These are phyloP conservation scores for Pyrenochaeta sp. DNA, from an alignment of 2,329 filamentous ascomycete species.

Conservation along the genomic window DNA sequence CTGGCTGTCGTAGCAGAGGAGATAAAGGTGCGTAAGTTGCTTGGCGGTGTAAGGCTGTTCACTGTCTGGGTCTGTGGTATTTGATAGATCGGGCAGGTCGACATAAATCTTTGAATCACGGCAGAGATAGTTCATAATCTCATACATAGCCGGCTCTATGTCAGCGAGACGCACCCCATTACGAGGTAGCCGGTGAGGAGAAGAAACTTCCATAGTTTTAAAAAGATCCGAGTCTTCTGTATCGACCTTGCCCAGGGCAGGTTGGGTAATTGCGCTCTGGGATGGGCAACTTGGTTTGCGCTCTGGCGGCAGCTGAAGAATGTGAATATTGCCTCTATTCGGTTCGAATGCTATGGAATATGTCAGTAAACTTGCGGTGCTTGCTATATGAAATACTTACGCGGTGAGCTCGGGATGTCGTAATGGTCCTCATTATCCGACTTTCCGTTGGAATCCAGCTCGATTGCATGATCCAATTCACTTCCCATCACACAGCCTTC, in stretches of 20 bases:
- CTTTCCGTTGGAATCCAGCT: not conserved
- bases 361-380: not conserved
- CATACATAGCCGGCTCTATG: not conserved
- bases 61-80: not conserved
- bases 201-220: not conserved
- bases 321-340: not conserved
- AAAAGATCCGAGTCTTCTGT: too few relatives aligned
- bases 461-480: slow-evolving; percentile 4
- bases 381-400: too few relatives aligned
- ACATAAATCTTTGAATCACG: slow-evolving; percentile 7
- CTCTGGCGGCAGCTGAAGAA: not conserved
- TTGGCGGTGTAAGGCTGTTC: slow-evolving; percentile 26
- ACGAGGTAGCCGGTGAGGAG: not conserved
- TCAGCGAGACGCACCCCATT: not conserved
- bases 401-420: not conserved
- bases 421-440: not conserved
- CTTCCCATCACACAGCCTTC: not conserved
- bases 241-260: not conserved
- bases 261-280: not conserved
- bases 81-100: slow-evolving; percentile 27
- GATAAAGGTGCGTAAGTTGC: slow-evolving; percentile 36
- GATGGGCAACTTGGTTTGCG: not conserved
- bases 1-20: slow-evolving; percentile 23
- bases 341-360: not conserved
- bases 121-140: not conserved